phyloP scores from a whole-genome alignment of 805 yeast species.

The Starmerella khaoyaiensis region DNA sequence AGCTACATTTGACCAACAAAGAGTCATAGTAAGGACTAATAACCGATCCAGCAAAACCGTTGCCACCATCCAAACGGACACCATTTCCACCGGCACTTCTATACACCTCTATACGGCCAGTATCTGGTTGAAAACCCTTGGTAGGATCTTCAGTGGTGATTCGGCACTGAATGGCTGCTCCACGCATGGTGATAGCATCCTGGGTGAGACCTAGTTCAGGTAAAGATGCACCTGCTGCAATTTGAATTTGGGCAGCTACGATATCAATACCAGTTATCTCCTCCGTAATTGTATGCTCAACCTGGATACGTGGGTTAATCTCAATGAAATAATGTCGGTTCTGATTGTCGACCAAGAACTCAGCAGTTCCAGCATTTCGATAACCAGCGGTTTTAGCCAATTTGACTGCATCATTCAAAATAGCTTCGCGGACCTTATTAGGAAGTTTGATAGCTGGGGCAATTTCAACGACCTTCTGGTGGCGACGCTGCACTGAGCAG shows the following conservation, averaged over 20 bases:
- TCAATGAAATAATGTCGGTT: slow-evolving; percentile 95
- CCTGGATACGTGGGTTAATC: slow-evolving; percentile 96
- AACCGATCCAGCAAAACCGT: slow-evolving; percentile 92
- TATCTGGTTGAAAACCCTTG: slow-evolving; percentile 94
- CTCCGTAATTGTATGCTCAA: slow-evolving; percentile 97
- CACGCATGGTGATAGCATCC: slow-evolving; percentile 89
- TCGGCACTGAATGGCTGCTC: slow-evolving; percentile 98
- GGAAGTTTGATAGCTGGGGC: slow-evolving; percentile 95
- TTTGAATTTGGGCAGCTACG: slow-evolving; percentile 97
- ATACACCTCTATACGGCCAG: slow-evolving; percentile 95
- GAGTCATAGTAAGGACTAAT: slow-evolving; percentile 97
- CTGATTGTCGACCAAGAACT: slow-evolving; percentile 83
- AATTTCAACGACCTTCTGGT: slow-evolving; percentile 95
- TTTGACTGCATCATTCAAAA: slow-evolving; percentile 85
- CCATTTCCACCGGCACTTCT: slow-evolving; percentile 99
- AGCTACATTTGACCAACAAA: slow-evolving; percentile 93
- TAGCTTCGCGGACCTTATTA: slow-evolving; percentile 71
- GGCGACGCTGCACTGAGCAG: slow-evolving; percentile 99
- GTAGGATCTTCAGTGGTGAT: slow-evolving; percentile 97
- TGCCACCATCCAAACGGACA: slow-evolving; percentile 97
- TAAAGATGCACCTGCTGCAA: slow-evolving; percentile 94
- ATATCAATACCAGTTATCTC: slow-evolving; percentile 97
- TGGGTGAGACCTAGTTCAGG: slow-evolving; percentile 85
- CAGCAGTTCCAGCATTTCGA: slow-evolving; percentile 97
- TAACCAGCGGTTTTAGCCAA: slow-evolving; percentile 80